Conservation (phyloP, 768 basidiomycete species). For the Cystofilobasidium ferigula region DNA sequence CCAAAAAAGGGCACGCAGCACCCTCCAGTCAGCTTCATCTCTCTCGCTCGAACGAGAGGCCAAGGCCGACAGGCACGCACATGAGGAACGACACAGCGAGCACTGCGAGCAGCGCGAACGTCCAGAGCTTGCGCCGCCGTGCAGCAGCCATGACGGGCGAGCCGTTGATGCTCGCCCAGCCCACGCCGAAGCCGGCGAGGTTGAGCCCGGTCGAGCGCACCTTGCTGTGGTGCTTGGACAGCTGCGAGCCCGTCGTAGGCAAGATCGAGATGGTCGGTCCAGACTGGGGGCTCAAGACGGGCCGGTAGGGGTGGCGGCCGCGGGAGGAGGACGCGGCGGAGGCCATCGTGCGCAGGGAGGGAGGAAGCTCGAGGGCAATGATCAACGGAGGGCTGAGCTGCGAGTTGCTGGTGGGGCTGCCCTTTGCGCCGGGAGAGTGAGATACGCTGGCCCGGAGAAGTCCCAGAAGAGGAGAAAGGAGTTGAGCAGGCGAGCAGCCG, state of each 20-base stretch:
- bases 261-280: constrained; percentile 1
- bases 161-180: not conserved
- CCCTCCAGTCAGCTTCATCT: not conserved
- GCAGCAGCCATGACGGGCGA: not conserved
- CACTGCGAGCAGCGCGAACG: not conserved
- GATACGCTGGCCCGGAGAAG: not conserved
- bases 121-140: not conserved
- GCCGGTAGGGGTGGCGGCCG: not conserved
- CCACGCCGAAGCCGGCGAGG: not conserved
- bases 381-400: no score
- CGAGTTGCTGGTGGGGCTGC: no score
- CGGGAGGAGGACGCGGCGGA: no score
- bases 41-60: not conserved
- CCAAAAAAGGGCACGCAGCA: no score
- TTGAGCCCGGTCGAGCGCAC: not conserved
- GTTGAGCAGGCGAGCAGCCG: no score
- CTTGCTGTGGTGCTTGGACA: not conserved
- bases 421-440: no score
- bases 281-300: not conserved
- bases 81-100: not conserved
- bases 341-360: no score
- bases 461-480: not conserved
- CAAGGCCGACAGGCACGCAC: not conserved
- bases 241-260: not conserved
- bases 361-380: no score